Percentiles rank a stretch among this genome's conserved stretches.
These are phyloP conservation scores for Penicillium hordei DNA, from an alignment of 2,329 filamentous ascomycete genomes.

Conservation along the genomic window DNA sequence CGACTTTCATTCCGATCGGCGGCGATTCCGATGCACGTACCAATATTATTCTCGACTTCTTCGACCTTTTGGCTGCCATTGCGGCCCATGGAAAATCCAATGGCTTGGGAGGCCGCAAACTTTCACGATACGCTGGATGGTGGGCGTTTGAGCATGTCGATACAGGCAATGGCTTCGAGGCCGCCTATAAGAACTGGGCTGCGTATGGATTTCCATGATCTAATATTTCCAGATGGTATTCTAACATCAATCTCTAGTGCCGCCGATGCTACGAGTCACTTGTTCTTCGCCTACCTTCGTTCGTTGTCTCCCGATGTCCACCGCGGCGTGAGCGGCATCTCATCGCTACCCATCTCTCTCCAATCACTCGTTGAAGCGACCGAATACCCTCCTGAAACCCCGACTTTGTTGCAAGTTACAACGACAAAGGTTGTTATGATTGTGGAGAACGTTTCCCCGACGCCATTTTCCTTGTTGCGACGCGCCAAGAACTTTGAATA, in stretches of 20 bases:
- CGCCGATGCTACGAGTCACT: constrained; percentile 90
- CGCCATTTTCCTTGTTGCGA: constrained; percentile 85
- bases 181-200: constrained; percentile 86
- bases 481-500: constrained; percentile 95
- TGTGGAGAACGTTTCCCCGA: constrained; percentile 90
- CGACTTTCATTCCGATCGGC: constrained; percentile 92
- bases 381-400: constrained; percentile 84
- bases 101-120: constrained; percentile 86
- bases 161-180: constrained; percentile 86
- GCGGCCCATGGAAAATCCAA: constrained; percentile 92
- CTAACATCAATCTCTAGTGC: constrained; percentile 59
- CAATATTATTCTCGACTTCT: constrained; percentile 93
- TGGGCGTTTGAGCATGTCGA: constrained; percentile 96
- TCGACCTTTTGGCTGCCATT: constrained; percentile 85
- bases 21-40: constrained; percentile 82
- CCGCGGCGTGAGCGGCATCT: constrained; percentile 72
- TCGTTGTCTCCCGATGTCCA: constrained; percentile 78
- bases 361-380: constrained; percentile 89
- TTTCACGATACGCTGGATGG: constrained; percentile 95
- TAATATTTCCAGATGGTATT: constrained; percentile 2
- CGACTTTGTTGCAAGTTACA: constrained; percentile 71
- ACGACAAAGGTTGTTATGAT: constrained; percentile 96
- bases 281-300: constrained; percentile 96
- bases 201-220: constrained; percentile 53
- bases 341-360: constrained; percentile 82